These are phyloP conservation scores for Citeromyces hawaiiensis DNA, from an alignment of 1,139 yeast species.

Conservation along the genomic window DNA sequence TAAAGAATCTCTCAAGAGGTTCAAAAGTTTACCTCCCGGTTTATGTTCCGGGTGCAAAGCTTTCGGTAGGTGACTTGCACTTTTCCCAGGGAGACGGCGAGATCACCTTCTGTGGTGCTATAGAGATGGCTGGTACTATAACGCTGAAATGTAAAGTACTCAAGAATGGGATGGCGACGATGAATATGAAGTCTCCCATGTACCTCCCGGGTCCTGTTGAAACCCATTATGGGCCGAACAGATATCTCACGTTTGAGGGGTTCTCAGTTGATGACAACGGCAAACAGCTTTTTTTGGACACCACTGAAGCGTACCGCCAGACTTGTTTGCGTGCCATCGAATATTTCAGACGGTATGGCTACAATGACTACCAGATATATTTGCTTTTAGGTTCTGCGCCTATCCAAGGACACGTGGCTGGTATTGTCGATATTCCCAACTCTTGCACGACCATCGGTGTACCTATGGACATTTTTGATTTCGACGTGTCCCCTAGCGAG, in stretches of 20 bases:
- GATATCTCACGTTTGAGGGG: slow-evolving; percentile 38
- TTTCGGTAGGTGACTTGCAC: slow-evolving; percentile 34
- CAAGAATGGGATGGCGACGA: slow-evolving; percentile 25
- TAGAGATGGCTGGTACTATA: slow-evolving; percentile 35
- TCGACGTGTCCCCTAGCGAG: slow-evolving; percentile 30
- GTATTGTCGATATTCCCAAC: slow-evolving; percentile 37
- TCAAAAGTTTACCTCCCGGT: slow-evolving; percentile 34
- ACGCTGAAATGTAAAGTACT: slow-evolving; percentile 25
- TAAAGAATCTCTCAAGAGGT: slow-evolving; percentile 33
- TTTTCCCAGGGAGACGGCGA: slow-evolving; percentile 41
- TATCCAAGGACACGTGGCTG: slow-evolving; percentile 35
- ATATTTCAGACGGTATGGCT: slow-evolving; percentile 32
- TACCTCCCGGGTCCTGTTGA: slow-evolving; percentile 34
- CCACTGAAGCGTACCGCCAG: slow-evolving; percentile 35
- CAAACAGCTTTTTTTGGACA: slow-evolving; percentile 26
- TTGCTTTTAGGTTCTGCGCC: slow-evolving; percentile 31
- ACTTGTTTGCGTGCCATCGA: slow-evolving; percentile 34
- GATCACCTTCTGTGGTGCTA: slow-evolving; percentile 38
- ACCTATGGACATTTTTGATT: slow-evolving; percentile 37
- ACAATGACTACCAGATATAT: slow-evolving; percentile 35
- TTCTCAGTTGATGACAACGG: slow-evolving; percentile 34
- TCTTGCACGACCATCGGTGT: slow-evolving; percentile 35
- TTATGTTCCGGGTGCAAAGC: slow-evolving; percentile 30
- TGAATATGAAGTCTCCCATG: slow-evolving; percentile 30
- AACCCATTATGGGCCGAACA: slow-evolving; percentile 29